These are phyloP conservation scores for Hippophae tibetana DNA, from an alignment of 306 rosid species.

Conservation along the genomic window DNA sequence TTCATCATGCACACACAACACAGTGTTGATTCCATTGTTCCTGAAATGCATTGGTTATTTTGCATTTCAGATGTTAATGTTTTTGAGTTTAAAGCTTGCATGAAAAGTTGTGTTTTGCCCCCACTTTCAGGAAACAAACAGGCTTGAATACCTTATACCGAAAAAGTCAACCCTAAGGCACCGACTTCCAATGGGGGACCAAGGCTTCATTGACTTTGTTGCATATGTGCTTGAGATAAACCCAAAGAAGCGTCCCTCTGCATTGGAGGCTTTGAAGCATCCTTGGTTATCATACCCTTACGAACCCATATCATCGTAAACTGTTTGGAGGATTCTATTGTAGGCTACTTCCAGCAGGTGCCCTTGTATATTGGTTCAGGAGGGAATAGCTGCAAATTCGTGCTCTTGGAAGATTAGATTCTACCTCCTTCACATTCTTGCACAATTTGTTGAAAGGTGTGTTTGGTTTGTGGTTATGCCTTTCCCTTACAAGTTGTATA, in stretches of 20 bases:
- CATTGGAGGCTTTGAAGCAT: constrained; percentile 83
- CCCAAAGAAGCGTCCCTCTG: constrained; percentile 94
- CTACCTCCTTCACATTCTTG: too few relatives aligned
- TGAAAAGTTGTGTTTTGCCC: constrained; percentile 9
- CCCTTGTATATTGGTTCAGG: too few relatives aligned
- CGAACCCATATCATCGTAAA: constrained; percentile 90
- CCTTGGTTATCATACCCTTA: constrained; percentile 97
- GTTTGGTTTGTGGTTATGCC: too few relatives aligned
- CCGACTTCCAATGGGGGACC: constrained; percentile 96
- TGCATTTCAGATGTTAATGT: background rate
- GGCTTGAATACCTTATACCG: constrained; percentile 87
- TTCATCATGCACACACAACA: background rate
- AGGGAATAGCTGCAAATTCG: too few relatives aligned
- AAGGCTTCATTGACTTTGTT: constrained; percentile 93
- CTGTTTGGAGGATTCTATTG: too few relatives aligned
- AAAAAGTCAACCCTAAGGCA: constrained; percentile 94
- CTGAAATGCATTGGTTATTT: background rate
- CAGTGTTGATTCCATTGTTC: background rate
- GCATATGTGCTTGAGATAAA: constrained; percentile 76
- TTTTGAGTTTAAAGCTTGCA: background rate
- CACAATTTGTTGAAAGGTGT: too few relatives aligned
- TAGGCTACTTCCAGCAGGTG: too few relatives aligned
- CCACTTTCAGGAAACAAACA: constrained; percentile 62
- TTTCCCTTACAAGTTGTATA: too few relatives aligned
- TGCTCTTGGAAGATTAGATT: too few relatives aligned